Percentiles rank a stretch among this genome's conserved stretches.
These are phyloP conservation scores for Colletotrichum godetiae DNA, from an alignment of 2,329 filamentous ascomycete species.

Conservation along the genomic window DNA sequence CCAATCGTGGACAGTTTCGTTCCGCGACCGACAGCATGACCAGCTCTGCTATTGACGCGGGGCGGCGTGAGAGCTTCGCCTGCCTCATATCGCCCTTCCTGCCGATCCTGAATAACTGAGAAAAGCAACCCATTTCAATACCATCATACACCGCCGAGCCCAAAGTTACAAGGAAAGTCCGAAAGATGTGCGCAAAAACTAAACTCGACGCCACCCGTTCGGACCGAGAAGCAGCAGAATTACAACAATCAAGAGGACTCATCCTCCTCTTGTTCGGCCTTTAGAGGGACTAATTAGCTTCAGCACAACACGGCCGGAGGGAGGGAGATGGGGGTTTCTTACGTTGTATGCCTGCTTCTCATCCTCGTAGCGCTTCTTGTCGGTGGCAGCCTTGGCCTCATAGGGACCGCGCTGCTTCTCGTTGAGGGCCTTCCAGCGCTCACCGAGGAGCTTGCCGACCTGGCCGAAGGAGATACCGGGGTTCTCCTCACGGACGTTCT, in stretches of 20 bases:
- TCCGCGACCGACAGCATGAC: slow-evolving; percentile 11
- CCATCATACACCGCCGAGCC: slow-evolving; percentile 56
- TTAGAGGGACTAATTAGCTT: slow-evolving; percentile 45
- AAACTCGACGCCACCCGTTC: slow-evolving; percentile 19
- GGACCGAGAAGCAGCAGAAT: slow-evolving; percentile 28
- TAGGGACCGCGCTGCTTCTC: slow-evolving; percentile 95
- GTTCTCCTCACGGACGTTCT: slow-evolving; percentile 98
- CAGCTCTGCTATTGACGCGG: slow-evolving; percentile 5
- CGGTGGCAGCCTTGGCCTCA: slow-evolving; percentile 93
- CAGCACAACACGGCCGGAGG: slow-evolving; percentile 10
- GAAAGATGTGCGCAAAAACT: slow-evolving; percentile 8
- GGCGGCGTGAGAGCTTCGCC: slow-evolving; percentile 10
- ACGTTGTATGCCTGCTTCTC: slow-evolving; percentile 96
- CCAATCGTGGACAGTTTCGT: slow-evolving; percentile 1
- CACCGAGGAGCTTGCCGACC: slow-evolving; percentile 97
- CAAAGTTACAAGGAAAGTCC: slow-evolving; percentile 39
- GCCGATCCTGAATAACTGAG: slow-evolving; percentile 19
- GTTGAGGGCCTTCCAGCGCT: slow-evolving; percentile 97
- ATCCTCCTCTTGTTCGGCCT: slow-evolving; percentile 68
- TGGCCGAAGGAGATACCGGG: slow-evolving; percentile 97
- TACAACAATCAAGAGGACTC: slow-evolving; percentile 57
- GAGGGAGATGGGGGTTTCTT: slow-evolving; percentile 51
- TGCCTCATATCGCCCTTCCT: slow-evolving; percentile 15
- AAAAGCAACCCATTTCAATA: slow-evolving; percentile 42
- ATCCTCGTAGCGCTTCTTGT: slow-evolving; percentile 99